Percentiles rank a stretch among this genome's conserved stretches.
phyloP scores from a whole-genome alignment of 2,329 filamentous ascomycete species.

The Graphium sp. region DNA sequence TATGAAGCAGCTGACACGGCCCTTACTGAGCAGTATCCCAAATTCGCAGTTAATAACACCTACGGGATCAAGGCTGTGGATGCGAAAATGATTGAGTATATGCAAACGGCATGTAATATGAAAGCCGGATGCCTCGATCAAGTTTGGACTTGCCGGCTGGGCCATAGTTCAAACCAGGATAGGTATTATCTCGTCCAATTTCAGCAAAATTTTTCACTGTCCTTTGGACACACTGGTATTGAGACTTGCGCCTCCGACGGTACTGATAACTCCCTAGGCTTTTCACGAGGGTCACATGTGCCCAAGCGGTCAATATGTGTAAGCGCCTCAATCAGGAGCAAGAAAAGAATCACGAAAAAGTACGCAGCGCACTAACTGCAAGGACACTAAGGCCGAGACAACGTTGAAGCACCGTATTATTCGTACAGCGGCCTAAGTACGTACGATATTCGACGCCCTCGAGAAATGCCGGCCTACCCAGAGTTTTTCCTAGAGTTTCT shows the following conservation, averaged over 20 bases:
- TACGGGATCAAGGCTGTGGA: slow-evolving; percentile 12
- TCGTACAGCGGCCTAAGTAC: slow-evolving; percentile 24
- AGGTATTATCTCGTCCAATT: too few species aligned
- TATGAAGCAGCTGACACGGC: not conserved
- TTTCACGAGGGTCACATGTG: slow-evolving; percentile 15
- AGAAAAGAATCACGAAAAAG: not conserved
- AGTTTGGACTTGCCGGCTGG: slow-evolving; percentile 14
- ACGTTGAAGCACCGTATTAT: slow-evolving; percentile 31
- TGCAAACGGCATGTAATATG: slow-evolving; percentile 6
- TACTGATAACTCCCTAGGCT: not conserved
- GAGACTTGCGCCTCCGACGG: not conserved
- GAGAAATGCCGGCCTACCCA: slow-evolving; percentile 35
- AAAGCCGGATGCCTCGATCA: slow-evolving; percentile 27
- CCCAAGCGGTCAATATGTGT: slow-evolving; percentile 32
- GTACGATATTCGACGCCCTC: slow-evolving; percentile 35
- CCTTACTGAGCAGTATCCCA: slow-evolving; percentile 7
- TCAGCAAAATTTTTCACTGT: too few species aligned
- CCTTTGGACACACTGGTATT: not conserved
- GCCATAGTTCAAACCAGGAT: not conserved
- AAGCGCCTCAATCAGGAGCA: slow-evolving; percentile 2
- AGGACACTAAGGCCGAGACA: slow-evolving; percentile 22
- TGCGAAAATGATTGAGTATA: slow-evolving; percentile 5
- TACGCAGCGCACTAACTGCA: not conserved
- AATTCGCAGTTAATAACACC: slow-evolving; percentile 32
- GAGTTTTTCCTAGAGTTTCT: slow-evolving; percentile 38